phyloP scores from a whole-genome alignment of 1,284 basidiomycete species.

The Somion occarium region DNA sequence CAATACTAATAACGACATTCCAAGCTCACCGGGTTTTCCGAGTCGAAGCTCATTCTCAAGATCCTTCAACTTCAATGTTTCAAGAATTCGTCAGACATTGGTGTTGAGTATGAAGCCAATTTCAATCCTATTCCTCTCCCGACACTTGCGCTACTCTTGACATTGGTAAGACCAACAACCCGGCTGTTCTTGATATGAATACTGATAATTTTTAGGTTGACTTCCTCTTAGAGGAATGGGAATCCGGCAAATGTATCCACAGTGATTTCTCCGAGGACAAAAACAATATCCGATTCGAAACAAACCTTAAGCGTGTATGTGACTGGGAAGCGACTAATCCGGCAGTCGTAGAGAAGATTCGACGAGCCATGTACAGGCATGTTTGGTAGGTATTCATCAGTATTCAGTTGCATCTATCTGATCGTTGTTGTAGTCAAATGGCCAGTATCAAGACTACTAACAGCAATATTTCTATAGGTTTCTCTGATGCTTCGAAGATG shows the following conservation, averaged over 20 bases:
- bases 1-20: neutral
- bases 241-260: neutral
- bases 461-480: too few relatives aligned
- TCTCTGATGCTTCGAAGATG: neutral
- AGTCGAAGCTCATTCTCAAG: neutral
- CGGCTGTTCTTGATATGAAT: neutral
- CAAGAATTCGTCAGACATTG: neutral
- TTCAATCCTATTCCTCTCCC: slow-evolving; percentile 1
- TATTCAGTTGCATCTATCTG: neutral
- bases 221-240: neutral
- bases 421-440: neutral
- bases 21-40: neutral
- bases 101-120: neutral
- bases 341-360: neutral
- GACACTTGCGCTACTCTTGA: neutral
- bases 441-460: neutral
- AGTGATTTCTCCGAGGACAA: neutral
- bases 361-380: neutral
- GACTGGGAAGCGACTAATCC: slow-evolving; percentile 7
- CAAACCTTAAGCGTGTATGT: slow-evolving; percentile 12
- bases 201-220: neutral
- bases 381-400: neutral
- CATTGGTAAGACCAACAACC: neutral
- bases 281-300: neutral
- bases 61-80: neutral